These are phyloP conservation scores for Ascochyta fabae DNA, from an alignment of 2,329 filamentous ascomycete genomes.

Conservation along the genomic window DNA sequence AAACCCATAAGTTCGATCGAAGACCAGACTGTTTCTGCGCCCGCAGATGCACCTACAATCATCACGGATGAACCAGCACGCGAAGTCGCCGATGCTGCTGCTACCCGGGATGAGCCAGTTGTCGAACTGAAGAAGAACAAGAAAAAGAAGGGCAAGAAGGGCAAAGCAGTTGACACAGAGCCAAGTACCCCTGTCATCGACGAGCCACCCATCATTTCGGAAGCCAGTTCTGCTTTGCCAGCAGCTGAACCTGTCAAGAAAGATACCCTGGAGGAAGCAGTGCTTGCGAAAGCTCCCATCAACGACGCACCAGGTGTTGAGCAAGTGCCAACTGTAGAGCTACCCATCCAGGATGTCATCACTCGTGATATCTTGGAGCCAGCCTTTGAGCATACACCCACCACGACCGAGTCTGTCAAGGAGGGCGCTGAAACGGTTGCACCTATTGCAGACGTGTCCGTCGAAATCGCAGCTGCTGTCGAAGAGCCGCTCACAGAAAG, in stretches of 20 bases:
- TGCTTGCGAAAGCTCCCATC: neutral
- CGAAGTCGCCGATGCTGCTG: neutral
- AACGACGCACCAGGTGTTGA: neutral
- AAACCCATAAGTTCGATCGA: neutral
- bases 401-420: neutral
- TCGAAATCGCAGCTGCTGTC: slow-evolving; percentile 44
- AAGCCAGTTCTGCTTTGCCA: neutral
- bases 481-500: slow-evolving; percentile 29
- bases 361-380: slow-evolving; percentile 3
- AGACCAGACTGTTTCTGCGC: neutral
- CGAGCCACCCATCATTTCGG: neutral
- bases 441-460: neutral
- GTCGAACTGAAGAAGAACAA: slow-evolving; percentile 27
- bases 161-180: slow-evolving; percentile 16
- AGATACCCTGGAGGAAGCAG: neutral
- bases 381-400: neutral
- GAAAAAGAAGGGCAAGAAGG: slow-evolving; percentile 35
- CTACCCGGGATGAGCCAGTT: neutral
- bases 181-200: slow-evolving; percentile 17
- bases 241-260: neutral
- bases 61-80: neutral
- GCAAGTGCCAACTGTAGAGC: neutral
- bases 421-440: neutral
- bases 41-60: neutral
- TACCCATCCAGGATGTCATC: neutral